Evolutionary conservation across 257 asterid species (phyloP).

Genomic region (Agastache rugosa): DNA sequence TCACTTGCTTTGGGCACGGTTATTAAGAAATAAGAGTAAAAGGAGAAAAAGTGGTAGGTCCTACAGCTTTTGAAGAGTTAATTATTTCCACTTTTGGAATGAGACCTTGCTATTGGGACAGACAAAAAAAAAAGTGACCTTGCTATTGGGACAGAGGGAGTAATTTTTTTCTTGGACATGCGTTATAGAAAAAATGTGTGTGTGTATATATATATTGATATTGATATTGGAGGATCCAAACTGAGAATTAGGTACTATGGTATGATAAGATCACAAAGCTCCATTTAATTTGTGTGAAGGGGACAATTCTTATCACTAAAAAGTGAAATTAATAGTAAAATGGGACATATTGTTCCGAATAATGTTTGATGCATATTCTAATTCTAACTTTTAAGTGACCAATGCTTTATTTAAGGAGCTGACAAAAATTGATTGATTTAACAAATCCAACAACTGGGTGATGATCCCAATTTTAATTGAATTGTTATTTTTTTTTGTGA

Average conservation of each 20-base stretch:
- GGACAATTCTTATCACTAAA: not conserved
- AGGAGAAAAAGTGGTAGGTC: no score
- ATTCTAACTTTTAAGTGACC: not conserved
- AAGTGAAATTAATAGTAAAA: conserved; percentile 24
- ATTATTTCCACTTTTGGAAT: no score
- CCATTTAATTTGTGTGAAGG: not conserved
- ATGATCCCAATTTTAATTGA: not conserved
- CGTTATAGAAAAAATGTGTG: no score
- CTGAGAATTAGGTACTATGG: not conserved
- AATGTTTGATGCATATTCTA: conserved; percentile 15
- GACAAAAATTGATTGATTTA: not conserved
- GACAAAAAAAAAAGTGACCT: no score
- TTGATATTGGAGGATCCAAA: not conserved
- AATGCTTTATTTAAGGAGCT: not conserved
- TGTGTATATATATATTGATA: no score
- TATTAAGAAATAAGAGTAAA: no score
- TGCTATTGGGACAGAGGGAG: no score
- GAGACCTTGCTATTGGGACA: no score
- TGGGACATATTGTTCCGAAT: not conserved
- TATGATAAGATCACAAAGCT: not conserved
- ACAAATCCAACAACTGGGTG: not conserved
- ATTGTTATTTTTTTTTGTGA: no score
- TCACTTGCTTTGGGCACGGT: no score
- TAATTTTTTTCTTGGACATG: no score
- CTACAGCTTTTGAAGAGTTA: no score